Conservation (phyloP, 2,329 filamentous ascomycete genomes). For the Phaeoacremonium minimum region DNA sequence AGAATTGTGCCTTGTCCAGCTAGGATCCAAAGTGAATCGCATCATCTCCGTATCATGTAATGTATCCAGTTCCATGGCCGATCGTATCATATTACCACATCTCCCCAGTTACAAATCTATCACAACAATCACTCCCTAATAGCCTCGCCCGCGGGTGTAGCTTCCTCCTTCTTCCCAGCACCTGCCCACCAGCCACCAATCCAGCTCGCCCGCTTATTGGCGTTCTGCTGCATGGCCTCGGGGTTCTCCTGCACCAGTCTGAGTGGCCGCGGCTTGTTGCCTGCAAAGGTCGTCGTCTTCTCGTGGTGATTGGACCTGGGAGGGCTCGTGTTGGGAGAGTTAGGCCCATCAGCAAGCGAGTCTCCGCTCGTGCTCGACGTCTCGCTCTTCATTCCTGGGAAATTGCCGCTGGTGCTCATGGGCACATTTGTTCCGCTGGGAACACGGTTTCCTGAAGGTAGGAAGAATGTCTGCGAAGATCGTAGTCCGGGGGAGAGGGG, state of each 20-base stretch:
- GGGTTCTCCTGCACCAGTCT: constrained; percentile 79
- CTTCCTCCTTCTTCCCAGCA: constrained; percentile 7
- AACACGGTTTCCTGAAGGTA: constrained; percentile 39
- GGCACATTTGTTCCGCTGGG: constrained; percentile 39
- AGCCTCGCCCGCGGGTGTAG: neutral
- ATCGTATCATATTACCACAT: too few species aligned
- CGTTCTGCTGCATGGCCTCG: constrained; percentile 34
- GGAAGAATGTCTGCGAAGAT: constrained; percentile 62
- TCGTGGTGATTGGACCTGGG: constrained; percentile 47
- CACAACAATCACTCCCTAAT: constrained; percentile 20
- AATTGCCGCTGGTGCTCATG: constrained; percentile 47
- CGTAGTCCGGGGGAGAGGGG: constrained; percentile 58
- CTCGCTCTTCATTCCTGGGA: constrained; percentile 66
- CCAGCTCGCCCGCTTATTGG: constrained; percentile 61
- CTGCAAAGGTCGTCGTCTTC: constrained; percentile 53
- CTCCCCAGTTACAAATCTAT: too few species aligned
- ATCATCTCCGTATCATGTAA: too few species aligned
- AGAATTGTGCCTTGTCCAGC: too few species aligned
- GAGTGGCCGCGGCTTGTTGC: constrained; percentile 77
- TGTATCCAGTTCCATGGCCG: too few species aligned
- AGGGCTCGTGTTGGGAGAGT: constrained; percentile 42
- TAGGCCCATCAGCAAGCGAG: constrained; percentile 53
- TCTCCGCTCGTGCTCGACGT: constrained; percentile 65
- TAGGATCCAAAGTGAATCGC: too few species aligned
- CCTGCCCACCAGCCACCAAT: constrained; percentile 34